phyloP scores from a whole-genome alignment of 495 filamentous ascomycete genomes.

The Collariella sp. region DNA sequence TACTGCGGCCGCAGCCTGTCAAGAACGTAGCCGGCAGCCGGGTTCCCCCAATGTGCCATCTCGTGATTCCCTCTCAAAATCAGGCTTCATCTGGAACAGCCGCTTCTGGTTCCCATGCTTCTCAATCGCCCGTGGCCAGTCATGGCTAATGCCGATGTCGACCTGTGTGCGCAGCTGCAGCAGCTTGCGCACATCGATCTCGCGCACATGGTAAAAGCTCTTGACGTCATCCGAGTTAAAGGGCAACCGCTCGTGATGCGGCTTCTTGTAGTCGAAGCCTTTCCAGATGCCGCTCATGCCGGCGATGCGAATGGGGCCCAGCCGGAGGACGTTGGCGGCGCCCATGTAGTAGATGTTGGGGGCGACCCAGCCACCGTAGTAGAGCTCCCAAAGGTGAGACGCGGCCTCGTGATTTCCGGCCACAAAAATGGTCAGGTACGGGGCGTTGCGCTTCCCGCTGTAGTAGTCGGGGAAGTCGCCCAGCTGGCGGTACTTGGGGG shows the following conservation, averaged over 20 bases:
- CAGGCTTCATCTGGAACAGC: slow-evolving; percentile 61
- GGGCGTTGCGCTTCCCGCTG: slow-evolving; percentile 63
- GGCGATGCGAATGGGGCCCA: slow-evolving; percentile 79
- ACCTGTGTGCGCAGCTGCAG: slow-evolving; percentile 75
- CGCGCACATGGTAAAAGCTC: slow-evolving; percentile 78
- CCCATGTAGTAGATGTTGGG: slow-evolving; percentile 96
- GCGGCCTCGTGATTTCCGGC: slow-evolving; percentile 93
- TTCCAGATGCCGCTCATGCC: slow-evolving; percentile 93
- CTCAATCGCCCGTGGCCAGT: slow-evolving; percentile 84
- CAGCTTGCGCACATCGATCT: slow-evolving; percentile 85
- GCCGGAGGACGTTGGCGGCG: slow-evolving; percentile 74
- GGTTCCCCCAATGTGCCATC: slow-evolving; percentile 66
- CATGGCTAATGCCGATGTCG: slow-evolving; percentile 85
- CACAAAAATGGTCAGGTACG: slow-evolving; percentile 84
- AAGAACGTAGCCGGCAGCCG: slow-evolving; percentile 68
- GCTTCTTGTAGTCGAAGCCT: slow-evolving; percentile 67
- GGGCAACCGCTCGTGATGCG: slow-evolving; percentile 79
- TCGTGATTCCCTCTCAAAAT: slow-evolving; percentile 64
- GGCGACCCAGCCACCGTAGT: slow-evolving; percentile 94
- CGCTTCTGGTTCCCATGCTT: slow-evolving; percentile 53
- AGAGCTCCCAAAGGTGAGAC: slow-evolving; percentile 78
- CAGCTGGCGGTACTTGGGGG: slow-evolving; percentile 70
- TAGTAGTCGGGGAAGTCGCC: slow-evolving; percentile 94
- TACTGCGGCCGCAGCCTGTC: slow-evolving; percentile 70
- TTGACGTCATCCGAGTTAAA: slow-evolving; percentile 65